Conservation (phyloP, 768 basidiomycete genomes). For the Chalciporus pseudorubinellus region DNA sequence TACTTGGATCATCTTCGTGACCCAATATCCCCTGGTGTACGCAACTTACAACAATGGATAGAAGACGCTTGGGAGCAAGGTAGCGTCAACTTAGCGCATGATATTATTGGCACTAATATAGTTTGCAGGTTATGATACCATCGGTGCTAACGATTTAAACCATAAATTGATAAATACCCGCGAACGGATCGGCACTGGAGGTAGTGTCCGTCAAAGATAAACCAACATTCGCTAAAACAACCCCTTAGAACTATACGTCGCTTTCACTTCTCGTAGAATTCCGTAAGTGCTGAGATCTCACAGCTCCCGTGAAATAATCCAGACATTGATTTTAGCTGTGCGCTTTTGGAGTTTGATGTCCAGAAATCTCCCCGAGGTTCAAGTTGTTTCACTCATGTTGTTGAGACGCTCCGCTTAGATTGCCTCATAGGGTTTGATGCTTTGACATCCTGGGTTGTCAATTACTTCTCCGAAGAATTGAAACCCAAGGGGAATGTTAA, state of each 20-base stretch:
- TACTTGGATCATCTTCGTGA: conserved; percentile 61
- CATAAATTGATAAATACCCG: conserved; percentile 49
- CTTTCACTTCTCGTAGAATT: conserved; percentile 74
- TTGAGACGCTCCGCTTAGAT: neutral
- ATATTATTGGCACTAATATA: neutral
- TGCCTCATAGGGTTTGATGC: conserved; percentile 39
- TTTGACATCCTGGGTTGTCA: conserved; percentile 69
- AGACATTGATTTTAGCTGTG: conserved; percentile 38
- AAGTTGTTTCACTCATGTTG: neutral
- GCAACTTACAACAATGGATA: conserved; percentile 75
- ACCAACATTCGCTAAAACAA: neutral
- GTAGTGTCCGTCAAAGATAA: conserved; percentile 34
- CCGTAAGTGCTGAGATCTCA: conserved; percentile 53
- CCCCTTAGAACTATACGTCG: conserved; percentile 66
- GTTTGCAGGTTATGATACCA: conserved; percentile 62
- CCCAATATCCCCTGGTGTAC: conserved; percentile 63
- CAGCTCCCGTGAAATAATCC: neutral
- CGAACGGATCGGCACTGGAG: conserved; percentile 83
- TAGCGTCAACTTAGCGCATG: conserved; percentile 16
- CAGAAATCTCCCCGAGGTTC: conserved; percentile 44
- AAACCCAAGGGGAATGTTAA: conserved; percentile 41
- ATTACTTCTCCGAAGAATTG: conserved; percentile 57
- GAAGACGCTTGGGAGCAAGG: conserved; percentile 79
- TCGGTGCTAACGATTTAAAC: conserved; percentile 62
- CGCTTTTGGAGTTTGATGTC: conserved; percentile 65